Evolutionary conservation across 331 rosid genomes (phyloP).

Genomic region (Rhamnella rubrinervis): DNA sequence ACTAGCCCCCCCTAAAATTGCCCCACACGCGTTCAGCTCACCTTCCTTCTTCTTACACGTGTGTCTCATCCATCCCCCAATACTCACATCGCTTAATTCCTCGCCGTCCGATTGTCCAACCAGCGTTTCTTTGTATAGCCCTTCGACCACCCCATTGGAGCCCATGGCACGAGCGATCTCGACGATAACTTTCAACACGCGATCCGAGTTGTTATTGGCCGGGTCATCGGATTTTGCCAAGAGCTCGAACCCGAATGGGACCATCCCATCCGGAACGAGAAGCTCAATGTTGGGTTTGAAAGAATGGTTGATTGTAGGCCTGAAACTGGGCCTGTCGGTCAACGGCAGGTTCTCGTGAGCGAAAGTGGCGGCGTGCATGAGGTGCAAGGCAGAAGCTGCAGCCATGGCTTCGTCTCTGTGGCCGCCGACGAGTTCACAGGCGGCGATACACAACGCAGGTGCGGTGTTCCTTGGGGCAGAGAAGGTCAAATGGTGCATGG

Average conservation of each 20-base stretch:
- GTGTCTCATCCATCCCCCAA: background rate
- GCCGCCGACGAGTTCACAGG: constrained; percentile 71
- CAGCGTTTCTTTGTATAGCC: constrained; percentile 20
- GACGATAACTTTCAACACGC: constrained; percentile 36
- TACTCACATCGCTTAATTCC: background rate
- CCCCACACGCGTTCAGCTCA: constrained; percentile 65
- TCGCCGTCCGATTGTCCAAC: constrained; percentile 8
- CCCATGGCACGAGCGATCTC: constrained; percentile 66
- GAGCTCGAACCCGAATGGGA: constrained; percentile 54
- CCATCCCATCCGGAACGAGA: constrained; percentile 41
- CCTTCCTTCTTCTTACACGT: constrained; percentile 46
- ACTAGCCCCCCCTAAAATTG: constrained; percentile 57
- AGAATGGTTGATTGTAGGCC: constrained; percentile 1
- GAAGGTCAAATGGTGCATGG: constrained; percentile 49
- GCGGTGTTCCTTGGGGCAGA: constrained; percentile 48
- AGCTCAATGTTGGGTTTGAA: constrained; percentile 46
- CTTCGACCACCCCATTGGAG: constrained; percentile 42
- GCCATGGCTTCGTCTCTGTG: constrained; percentile 47
- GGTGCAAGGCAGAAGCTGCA: constrained; percentile 60
- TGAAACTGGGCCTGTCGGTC: constrained; percentile 22
- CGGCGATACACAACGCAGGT: constrained; percentile 59
- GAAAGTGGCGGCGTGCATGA: constrained; percentile 32
- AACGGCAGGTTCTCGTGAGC: constrained; percentile 49
- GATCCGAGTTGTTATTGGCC: constrained; percentile 34
- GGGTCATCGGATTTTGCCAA: constrained; percentile 34